These are phyloP conservation scores for Eragrostis nindensis DNA, from an alignment of 176 grass and related monocot species.

Conservation along the genomic window DNA sequence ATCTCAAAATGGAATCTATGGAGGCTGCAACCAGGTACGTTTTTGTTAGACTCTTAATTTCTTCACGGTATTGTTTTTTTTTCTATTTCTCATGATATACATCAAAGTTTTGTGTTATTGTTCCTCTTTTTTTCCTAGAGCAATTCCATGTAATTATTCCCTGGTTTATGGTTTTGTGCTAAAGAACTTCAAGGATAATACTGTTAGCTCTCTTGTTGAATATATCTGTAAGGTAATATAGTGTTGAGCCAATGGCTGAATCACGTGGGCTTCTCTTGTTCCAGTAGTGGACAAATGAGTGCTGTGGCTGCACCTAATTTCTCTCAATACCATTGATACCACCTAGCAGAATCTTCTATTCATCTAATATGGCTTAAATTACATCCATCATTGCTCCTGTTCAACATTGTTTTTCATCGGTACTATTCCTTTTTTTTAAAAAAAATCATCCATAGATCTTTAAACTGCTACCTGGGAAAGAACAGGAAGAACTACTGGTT, in stretches of 20 bases:
- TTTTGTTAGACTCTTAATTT: constrained; percentile 12
- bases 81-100: constrained; percentile 1
- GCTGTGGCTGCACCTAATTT: not conserved
- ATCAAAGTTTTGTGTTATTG: constrained; percentile 4
- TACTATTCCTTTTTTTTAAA: not conserved
- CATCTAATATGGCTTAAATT: constrained; percentile 19
- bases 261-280: not conserved
- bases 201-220: constrained; percentile 1
- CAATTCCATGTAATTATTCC: not conserved
- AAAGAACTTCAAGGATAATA: not conserved
- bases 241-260: not conserved
- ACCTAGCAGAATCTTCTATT: constrained; percentile 8
- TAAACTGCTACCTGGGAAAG: not conserved
- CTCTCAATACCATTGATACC: not conserved
- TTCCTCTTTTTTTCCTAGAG: not conserved
- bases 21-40: constrained; percentile 72
- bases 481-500: not conserved
- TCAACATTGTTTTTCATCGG: constrained; percentile 31
- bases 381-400: constrained; percentile 6
- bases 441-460: constrained; percentile 13
- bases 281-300: not conserved
- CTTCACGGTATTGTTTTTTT: constrained; percentile 2
- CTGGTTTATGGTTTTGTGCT: constrained; percentile 14
- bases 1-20: constrained; percentile 63
- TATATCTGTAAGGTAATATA: not conserved